Percentiles rank a stretch among this genome's conserved stretches.
These are phyloP conservation scores for Suaeda aralocaspica DNA, from an alignment of 148 eudicot species.

Conservation along the genomic window DNA sequence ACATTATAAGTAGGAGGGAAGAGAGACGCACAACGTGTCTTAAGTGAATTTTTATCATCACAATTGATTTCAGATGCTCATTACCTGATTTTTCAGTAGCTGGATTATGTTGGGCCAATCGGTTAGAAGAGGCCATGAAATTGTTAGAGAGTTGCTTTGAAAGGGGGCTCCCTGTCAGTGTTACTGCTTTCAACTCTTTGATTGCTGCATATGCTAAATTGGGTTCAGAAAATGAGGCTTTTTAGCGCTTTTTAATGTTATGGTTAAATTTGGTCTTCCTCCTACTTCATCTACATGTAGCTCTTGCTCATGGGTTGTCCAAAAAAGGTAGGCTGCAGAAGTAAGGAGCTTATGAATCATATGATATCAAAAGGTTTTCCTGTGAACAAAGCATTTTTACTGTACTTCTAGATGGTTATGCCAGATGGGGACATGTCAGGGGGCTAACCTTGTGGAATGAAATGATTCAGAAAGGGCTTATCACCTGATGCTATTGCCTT, in stretches of 20 bases:
- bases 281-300: slow-evolving; percentile 79
- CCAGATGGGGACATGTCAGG: slow-evolving; percentile 50
- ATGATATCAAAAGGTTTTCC: slow-evolving; percentile 63
- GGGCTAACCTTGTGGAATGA: slow-evolving; percentile 73
- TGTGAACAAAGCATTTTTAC: slow-evolving; percentile 76
- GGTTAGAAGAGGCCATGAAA: slow-evolving; percentile 56
- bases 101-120: slow-evolving; percentile 77
- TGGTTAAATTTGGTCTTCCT: slow-evolving; percentile 53
- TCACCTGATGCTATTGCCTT: slow-evolving; percentile 83
- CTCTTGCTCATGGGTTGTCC: slow-evolving; percentile 67
- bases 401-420: slow-evolving; percentile 66
- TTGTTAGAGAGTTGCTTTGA: slow-evolving; percentile 55
- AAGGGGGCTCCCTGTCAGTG: slow-evolving; percentile 60
- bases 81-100: slow-evolving; percentile 62
- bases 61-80: slow-evolving; percentile 47
- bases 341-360: slow-evolving; percentile 52
- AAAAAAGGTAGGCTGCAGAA: slow-evolving; percentile 54
- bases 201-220: slow-evolving; percentile 70
- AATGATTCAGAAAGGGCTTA: slow-evolving; percentile 49
- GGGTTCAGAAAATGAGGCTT: slow-evolving; percentile 53
- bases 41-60: slow-evolving; percentile 49
- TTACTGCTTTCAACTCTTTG: slow-evolving; percentile 72
- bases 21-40: slow-evolving; percentile 49
- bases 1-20: slow-evolving; percentile 61
- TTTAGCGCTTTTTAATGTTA: slow-evolving; percentile 58